Evolutionary conservation across 257 asterid species (phyloP).

Genomic region (Nicotiana tabacum): DNA sequence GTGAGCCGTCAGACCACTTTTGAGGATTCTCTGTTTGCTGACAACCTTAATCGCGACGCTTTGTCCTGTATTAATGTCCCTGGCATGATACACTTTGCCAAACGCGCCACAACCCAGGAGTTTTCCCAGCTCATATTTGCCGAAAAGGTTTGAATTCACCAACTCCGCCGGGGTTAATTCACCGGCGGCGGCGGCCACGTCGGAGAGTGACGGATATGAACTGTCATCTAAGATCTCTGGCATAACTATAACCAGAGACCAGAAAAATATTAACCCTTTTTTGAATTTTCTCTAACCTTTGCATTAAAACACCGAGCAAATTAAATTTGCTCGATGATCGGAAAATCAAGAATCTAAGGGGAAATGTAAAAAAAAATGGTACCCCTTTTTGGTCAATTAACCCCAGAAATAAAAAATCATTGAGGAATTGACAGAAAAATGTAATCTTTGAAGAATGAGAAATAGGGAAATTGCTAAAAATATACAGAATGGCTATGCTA

Average conservation of each 20-base stretch:
- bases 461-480: background rate
- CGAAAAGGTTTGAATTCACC: slow-evolving; percentile 22
- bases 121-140: slow-evolving; percentile 61
- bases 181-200: background rate
- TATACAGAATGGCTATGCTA: background rate
- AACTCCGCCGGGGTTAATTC: background rate
- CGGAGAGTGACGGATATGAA: background rate
- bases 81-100: slow-evolving; percentile 78
- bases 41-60: slow-evolving; percentile 67
- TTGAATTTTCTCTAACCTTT: background rate
- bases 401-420: background rate
- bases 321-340: background rate
- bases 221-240: background rate
- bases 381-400: background rate
- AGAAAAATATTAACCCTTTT: background rate
- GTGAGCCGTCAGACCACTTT: slow-evolving; percentile 39
- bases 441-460: background rate
- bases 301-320: slow-evolving; percentile 12
- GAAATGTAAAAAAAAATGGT: background rate
- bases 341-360: no score
- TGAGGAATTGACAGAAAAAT: background rate
- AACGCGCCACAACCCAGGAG: slow-evolving; percentile 75
- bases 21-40: slow-evolving; percentile 47
- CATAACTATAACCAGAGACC: background rate
- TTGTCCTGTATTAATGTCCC: slow-evolving; percentile 36